phyloP scores from a whole-genome alignment of 192 early-diverging fungal species.

The Jimgerdemannia lactiflua region DNA sequence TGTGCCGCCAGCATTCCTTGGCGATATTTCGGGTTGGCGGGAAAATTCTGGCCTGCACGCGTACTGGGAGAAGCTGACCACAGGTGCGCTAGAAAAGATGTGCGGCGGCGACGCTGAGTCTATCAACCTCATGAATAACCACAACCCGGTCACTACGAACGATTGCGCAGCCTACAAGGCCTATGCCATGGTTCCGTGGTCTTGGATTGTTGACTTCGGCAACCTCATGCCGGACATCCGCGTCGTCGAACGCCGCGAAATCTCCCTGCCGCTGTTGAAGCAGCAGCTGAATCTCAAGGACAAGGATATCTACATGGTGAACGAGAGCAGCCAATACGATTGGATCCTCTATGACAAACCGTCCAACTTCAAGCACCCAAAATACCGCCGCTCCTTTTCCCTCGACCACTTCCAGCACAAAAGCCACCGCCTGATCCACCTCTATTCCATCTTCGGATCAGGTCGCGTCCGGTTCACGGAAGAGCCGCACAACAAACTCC shows the following conservation, averaged over 20 bases:
- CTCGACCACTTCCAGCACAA: slow-evolving; percentile 23
- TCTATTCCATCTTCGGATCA: slow-evolving; percentile 44
- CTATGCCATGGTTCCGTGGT: slow-evolving; percentile 23
- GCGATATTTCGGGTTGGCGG: slow-evolving; percentile 42
- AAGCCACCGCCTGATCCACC: slow-evolving; percentile 38
- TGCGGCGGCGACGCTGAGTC: background rate
- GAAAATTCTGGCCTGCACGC: slow-evolving; percentile 28
- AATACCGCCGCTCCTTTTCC: slow-evolving; percentile 25
- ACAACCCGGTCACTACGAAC: slow-evolving; percentile 16
- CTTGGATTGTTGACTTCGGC: slow-evolving; percentile 17
- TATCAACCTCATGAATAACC: slow-evolving; percentile 7
- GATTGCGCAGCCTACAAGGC: slow-evolving; percentile 18
- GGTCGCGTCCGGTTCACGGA: slow-evolving; percentile 31
- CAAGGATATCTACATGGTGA: slow-evolving; percentile 34
- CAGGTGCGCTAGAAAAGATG: slow-evolving; percentile 14
- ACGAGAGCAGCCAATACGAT: slow-evolving; percentile 40
- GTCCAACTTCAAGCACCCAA: slow-evolving; percentile 8
- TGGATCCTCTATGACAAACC: slow-evolving; percentile 44
- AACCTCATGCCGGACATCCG: slow-evolving; percentile 12
- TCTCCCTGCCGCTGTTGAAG: slow-evolving; percentile 11
- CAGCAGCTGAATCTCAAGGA: slow-evolving; percentile 3
- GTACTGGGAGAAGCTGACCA: slow-evolving; percentile 31
- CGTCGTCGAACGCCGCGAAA: slow-evolving; percentile 1
- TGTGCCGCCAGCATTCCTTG: slow-evolving; percentile 49
- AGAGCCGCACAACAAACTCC: slow-evolving; percentile 31